Percentiles rank a stretch among this genome's conserved stretches.
Evolutionary conservation across 75 land plant genomes (phyloP).

Genomic region (Pseudotsuga menziesii): DNA sequence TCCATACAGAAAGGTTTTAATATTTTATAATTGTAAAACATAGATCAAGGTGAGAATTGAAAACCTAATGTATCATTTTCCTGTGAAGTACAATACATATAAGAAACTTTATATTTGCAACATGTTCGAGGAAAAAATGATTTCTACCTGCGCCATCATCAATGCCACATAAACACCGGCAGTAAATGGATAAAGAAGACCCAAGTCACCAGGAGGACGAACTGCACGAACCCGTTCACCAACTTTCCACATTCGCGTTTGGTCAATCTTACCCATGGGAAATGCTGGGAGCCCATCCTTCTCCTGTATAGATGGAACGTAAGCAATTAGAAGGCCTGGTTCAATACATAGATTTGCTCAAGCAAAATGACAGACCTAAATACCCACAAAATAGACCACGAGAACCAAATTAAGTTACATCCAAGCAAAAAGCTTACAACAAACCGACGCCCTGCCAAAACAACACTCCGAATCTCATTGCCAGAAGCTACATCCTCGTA

Average conservation of each 20-base stretch:
- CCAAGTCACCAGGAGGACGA: slow-evolving; percentile 74
- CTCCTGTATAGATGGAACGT: slow-evolving; percentile 45
- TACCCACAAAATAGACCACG: not conserved
- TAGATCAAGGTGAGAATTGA: not conserved
- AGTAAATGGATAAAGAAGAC: slow-evolving; percentile 85
- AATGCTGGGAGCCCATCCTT: slow-evolving; percentile 97
- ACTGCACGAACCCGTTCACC: slow-evolving; percentile 85
- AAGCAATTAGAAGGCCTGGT: not conserved
- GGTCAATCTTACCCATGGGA: slow-evolving; percentile 97
- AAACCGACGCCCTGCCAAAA: slow-evolving; percentile 93
- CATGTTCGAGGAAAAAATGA: not conserved
- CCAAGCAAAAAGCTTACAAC: slow-evolving; percentile 43
- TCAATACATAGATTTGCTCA: slow-evolving; percentile 3
- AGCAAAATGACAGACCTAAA: slow-evolving; percentile 2
- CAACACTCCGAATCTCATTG: slow-evolving; percentile 96
- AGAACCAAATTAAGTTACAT: not conserved
- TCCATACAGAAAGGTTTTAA: not conserved
- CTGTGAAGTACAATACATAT: not conserved
- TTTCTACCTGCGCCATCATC: slow-evolving; percentile 96
- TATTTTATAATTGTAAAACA: not conserved
- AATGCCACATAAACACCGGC: slow-evolving; percentile 90
- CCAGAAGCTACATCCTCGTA: slow-evolving; percentile 99
- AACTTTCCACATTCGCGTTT: slow-evolving; percentile 97
- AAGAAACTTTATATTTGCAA: not conserved
- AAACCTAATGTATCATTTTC: not conserved